These are phyloP conservation scores for Laguncularia racemosa DNA, from an alignment of 345 rosid genomes.

Conservation along the genomic window DNA sequence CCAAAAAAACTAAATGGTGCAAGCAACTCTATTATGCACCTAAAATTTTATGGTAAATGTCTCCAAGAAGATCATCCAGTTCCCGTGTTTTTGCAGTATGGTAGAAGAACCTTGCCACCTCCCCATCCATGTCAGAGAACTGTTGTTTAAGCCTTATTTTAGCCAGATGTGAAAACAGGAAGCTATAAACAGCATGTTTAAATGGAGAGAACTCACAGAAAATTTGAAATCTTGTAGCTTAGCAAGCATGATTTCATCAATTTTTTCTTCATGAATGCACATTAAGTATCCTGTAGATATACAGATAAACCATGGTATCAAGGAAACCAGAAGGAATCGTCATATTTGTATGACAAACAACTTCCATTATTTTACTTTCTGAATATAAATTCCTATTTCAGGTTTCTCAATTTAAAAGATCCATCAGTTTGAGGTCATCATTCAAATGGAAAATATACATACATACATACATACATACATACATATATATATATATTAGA, in stretches of 20 bases:
- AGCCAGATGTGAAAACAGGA: not conserved
- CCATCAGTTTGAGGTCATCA: no score
- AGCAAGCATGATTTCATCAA: conserved; percentile 45
- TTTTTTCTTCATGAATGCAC: conserved; percentile 71
- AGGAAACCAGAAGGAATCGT: no score
- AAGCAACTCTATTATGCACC: conserved; percentile 30
- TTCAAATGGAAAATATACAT: no score
- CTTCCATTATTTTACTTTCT: no score
- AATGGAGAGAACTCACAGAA: conserved; percentile 37
- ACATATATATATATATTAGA: no score
- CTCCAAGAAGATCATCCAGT: conserved; percentile 83
- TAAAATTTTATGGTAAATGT: conserved; percentile 85
- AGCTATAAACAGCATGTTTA: not conserved
- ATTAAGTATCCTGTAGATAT: conserved; percentile 65
- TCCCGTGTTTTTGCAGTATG: conserved; percentile 85
- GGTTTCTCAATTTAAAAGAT: no score
- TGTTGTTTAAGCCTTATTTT: conserved; percentile 11
- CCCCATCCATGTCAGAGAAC: conserved; percentile 76
- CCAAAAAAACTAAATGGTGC: not conserved
- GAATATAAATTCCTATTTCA: no score
- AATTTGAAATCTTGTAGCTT: conserved; percentile 63
- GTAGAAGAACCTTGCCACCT: conserved; percentile 67
- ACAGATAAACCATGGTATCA: conserved; percentile 4
- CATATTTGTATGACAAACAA: no score
- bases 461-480: no score